Base-by-base conservation (phyloP, 2,329 filamentous ascomycete species). In the Fusarium haematococcum region DNA sequence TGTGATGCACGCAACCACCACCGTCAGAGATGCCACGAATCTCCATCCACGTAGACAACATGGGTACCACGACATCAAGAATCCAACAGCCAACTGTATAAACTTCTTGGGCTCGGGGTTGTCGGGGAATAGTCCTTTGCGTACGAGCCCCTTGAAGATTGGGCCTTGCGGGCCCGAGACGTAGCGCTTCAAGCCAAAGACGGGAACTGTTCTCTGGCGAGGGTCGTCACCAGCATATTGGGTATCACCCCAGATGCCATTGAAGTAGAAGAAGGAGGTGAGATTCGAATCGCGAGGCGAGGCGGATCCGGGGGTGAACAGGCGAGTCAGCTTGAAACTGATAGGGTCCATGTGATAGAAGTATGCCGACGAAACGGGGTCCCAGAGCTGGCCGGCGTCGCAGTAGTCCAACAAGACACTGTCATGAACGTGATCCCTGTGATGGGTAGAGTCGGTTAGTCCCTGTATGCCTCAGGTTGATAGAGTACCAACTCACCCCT, bases 1-100 rank as follows among this genome's bases (percentile, higher is more conserved):
- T 10, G 33, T 32, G n/a, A 66, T 39, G 11, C n/a, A 33, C 9
- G 30, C 27, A n/a, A 66, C 16, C 9, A 66, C 11, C 6, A 66
- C 33, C 6, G 39, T 54, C 43, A 66, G 25, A 27, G 73, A 75
- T 4, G 78, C 63, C 78, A 78, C 80, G 6, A 54, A 63, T 39
- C 79, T 78, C 80, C 80, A 81, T 11, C 79, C 80, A 18, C 72
- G 74, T 2, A 81, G 9, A 43, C 77, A 80, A 50, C 78, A 81
- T 11, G 79, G 80, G 37, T 81, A 81, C 52, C 68, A 68, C 4
- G 73, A 61, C 79, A 81, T 79, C 45, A 76, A 77, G 4, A 79
- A 25, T 6, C 57, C 57, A 5, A 60, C 57, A 0, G 56, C 63
- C 75, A 75, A 78, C 33, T 81, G 74, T 23, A 70, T 52, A 75